Conservation (phyloP, 805 yeast species). For the Nakazawaea pomicola region DNA sequence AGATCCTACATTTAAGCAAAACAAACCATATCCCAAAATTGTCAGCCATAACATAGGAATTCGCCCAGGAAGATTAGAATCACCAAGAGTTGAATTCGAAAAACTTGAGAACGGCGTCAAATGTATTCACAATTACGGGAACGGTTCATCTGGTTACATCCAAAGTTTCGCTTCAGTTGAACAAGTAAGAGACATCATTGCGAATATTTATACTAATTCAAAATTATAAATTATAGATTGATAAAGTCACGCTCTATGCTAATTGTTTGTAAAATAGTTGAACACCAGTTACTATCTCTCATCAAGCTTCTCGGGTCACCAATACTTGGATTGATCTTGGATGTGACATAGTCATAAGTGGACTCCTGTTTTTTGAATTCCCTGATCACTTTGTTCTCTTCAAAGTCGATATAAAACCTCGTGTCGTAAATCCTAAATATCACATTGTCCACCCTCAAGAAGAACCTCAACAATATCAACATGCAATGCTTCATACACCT, state of each 20-base stretch:
- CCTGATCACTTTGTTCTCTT: slow-evolving; percentile 55
- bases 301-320: slow-evolving; percentile 67
- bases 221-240: slow-evolving; percentile 10
- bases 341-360: slow-evolving; percentile 41
- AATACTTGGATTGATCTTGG: slow-evolving; percentile 37
- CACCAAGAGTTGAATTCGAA: slow-evolving; percentile 47
- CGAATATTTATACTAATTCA: neutral
- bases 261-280: slow-evolving; percentile 28
- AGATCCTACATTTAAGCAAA: slow-evolving; percentile 26
- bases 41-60: slow-evolving; percentile 54
- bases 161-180: slow-evolving; percentile 57
- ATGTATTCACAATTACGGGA: slow-evolving; percentile 61
- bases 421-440: slow-evolving; percentile 81
- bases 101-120: neutral
- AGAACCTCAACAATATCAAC: slow-evolving; percentile 69
- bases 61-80: slow-evolving; percentile 62
- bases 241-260: slow-evolving; percentile 8
- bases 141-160: slow-evolving; percentile 69
- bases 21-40: slow-evolving; percentile 37
- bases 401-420: slow-evolving; percentile 75
- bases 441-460: slow-evolving; percentile 87
- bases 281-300: slow-evolving; percentile 86
- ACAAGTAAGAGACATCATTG: slow-evolving; percentile 25
- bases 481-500: slow-evolving; percentile 86
- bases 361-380: slow-evolving; percentile 74